phyloP scores from a whole-genome alignment of 805 yeast genomes.

The Saccharomycopsis lassenensis region DNA sequence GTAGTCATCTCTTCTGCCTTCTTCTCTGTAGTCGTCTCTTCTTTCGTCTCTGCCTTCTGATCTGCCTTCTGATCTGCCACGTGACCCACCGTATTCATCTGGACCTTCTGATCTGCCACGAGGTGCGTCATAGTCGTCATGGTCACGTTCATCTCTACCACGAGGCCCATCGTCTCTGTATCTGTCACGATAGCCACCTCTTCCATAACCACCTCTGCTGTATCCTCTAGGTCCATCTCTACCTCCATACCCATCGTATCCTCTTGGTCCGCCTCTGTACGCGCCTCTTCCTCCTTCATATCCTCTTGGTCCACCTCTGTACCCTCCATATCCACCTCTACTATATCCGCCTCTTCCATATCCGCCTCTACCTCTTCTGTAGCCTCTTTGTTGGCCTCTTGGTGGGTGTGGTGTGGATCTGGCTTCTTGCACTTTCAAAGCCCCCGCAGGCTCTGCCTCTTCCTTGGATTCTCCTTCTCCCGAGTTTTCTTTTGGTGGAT shows the following conservation, averaged over 20 bases:
- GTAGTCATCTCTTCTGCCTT: not conserved
- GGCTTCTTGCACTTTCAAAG: conserved; percentile 16
- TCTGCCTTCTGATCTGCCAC: no score
- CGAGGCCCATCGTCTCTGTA: no score
- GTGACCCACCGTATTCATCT: no score
- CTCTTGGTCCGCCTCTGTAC: conserved; percentile 5
- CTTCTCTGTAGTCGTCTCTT: conserved; percentile 9
- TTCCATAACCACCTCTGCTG: conserved; percentile 9
- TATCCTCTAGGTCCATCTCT: conserved; percentile 2
- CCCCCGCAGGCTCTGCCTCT: conserved; percentile 18
- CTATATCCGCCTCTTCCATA: conserved; percentile 14
- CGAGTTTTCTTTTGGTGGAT: not conserved
- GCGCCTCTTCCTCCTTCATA: conserved; percentile 10
- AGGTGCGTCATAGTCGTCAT: no score
- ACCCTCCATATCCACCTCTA: conserved; percentile 9
- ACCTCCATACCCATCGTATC: not conserved
- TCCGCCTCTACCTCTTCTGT: conserved; percentile 2
- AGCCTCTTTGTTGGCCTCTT: conserved; percentile 11
- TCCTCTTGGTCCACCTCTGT: conserved; percentile 8
- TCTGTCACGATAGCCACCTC: no score
- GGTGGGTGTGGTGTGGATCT: conserved; percentile 17
- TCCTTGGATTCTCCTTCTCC: no score
- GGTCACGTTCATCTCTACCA: no score
- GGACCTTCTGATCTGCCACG: no score
- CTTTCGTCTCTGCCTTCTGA: conserved; percentile 9